phyloP scores from a whole-genome alignment of 1,139 yeast species.

The Ogataea hybrid region DNA sequence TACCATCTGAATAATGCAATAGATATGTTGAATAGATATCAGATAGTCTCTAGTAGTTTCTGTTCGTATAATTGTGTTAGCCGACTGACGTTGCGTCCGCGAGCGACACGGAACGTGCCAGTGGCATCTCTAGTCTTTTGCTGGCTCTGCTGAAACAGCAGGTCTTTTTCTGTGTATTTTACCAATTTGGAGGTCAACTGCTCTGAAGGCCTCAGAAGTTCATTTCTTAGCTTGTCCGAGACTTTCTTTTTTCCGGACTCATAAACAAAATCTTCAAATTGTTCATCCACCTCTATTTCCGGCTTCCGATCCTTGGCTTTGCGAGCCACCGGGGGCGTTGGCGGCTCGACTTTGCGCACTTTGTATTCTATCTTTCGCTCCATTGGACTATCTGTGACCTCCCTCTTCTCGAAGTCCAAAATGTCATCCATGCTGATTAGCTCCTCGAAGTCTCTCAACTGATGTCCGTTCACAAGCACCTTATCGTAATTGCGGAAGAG shows the following conservation, averaged over 20 bases:
- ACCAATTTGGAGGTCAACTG: constrained; percentile 23
- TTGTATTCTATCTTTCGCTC: constrained; percentile 3
- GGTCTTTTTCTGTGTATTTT: constrained; percentile 32
- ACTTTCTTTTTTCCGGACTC: background rate
- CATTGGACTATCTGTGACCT: constrained; percentile 10
- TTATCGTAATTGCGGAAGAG: constrained; percentile 23
- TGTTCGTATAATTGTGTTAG: constrained; percentile 52
- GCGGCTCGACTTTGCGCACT: constrained; percentile 17
- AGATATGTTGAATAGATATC: constrained; percentile 1
- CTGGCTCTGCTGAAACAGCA: constrained; percentile 25
- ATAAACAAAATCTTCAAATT: constrained; percentile 8
- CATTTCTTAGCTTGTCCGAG: constrained; percentile 6
- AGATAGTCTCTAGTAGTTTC: constrained; percentile 31
- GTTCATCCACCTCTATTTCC: constrained; percentile 3
- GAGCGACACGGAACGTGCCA: constrained; percentile 12
- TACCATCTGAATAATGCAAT: constrained; percentile 37
- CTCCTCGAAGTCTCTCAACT: constrained; percentile 24
- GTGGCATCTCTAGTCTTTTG: background rate
- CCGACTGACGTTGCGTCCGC: constrained; percentile 54
- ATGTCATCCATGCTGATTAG: constrained; percentile 27
- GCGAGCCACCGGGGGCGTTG: constrained; percentile 24
- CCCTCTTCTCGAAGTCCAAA: constrained; percentile 20
- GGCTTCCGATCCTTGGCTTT: constrained; percentile 9
- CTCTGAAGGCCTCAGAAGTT: constrained; percentile 25
- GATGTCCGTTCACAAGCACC: constrained; percentile 16